phyloP scores from a whole-genome alignment of 495 filamentous ascomycete species.

The Xylaria telfairii region DNA sequence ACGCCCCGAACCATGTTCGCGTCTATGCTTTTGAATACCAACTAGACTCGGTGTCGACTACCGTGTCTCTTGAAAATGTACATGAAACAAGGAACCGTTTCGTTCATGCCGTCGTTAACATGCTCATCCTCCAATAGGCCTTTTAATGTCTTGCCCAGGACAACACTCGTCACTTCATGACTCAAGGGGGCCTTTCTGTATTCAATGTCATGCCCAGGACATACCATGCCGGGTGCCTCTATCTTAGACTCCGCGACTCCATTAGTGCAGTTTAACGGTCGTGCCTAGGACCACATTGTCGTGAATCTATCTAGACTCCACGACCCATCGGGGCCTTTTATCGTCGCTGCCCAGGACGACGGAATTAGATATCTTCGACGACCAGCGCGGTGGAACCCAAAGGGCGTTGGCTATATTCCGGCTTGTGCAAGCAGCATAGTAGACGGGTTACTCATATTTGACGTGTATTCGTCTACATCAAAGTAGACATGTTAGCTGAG shows the following conservation, averaged over 20 bases:
- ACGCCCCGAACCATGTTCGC: slow-evolving; percentile 17
- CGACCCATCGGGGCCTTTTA: slow-evolving; percentile 25
- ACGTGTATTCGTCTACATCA: not conserved
- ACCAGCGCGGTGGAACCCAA: not conserved
- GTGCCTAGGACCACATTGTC: slow-evolving; percentile 24
- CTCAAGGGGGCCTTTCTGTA: slow-evolving; percentile 4
- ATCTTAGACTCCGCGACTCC: slow-evolving; percentile 14
- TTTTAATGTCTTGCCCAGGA: slow-evolving; percentile 28
- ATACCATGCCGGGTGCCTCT: slow-evolving; percentile 10
- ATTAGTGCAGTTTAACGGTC: slow-evolving; percentile 22
- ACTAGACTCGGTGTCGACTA: slow-evolving; percentile 7
- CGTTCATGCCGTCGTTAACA: slow-evolving; percentile 16
- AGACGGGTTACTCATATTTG: not conserved
- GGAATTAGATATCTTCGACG: not conserved
- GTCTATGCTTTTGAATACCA: slow-evolving; percentile 23
- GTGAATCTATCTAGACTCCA: slow-evolving; percentile 2
- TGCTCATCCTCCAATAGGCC: slow-evolving; percentile 14
- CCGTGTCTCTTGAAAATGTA: slow-evolving; percentile 1
- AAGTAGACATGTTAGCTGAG: not conserved
- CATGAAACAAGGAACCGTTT: slow-evolving; percentile 21
- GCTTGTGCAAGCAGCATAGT: not conserved
- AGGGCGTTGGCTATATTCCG: not conserved
- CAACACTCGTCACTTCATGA: slow-evolving; percentile 18
- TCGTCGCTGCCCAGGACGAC: slow-evolving; percentile 23
- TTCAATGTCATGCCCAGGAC: slow-evolving; percentile 25